phyloP scores from a whole-genome alignment of 257 asterid species.

The Dorcoceras hygrometricum region DNA sequence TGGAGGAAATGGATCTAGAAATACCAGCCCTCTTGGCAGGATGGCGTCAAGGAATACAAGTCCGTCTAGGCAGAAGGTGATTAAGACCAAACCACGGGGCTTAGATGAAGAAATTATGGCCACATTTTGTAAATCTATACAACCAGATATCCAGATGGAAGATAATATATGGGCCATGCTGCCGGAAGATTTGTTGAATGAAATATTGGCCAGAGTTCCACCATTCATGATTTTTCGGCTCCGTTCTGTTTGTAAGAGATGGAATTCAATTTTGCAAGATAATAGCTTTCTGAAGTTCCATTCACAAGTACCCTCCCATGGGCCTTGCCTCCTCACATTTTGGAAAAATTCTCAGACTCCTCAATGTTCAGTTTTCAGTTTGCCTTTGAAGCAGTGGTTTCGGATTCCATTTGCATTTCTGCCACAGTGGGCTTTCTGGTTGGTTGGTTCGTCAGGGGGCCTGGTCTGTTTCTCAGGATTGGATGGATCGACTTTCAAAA shows the following conservation, averaged over 20 bases:
- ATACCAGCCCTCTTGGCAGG: slow-evolving; percentile 80
- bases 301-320: slow-evolving; percentile 93
- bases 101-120: slow-evolving; percentile 90
- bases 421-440: slow-evolving; percentile 93
- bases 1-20: slow-evolving; percentile 71
- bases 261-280: slow-evolving; percentile 92
- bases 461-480: slow-evolving; percentile 90
- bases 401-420: slow-evolving; percentile 83
- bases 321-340: slow-evolving; percentile 93
- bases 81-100: slow-evolving; percentile 91
- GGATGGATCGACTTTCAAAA: slow-evolving; percentile 75
- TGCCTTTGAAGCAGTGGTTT: slow-evolving; percentile 96
- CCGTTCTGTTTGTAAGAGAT: slow-evolving; percentile 91
- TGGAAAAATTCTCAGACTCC: slow-evolving; percentile 87
- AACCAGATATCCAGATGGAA: slow-evolving; percentile 91
- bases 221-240: slow-evolving; percentile 93
- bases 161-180: slow-evolving; percentile 95
- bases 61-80: slow-evolving; percentile 76
- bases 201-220: slow-evolving; percentile 90
- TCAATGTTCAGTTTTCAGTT: slow-evolving; percentile 89
- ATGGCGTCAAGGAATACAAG: slow-evolving; percentile 86
- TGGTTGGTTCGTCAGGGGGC: slow-evolving; percentile 99
- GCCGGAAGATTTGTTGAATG: slow-evolving; percentile 88
- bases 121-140: slow-evolving; percentile 57
- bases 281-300: slow-evolving; percentile 84